Evolutionary conservation across 108 stramenopile genomes (phyloP).

Genomic region (Chaetoceros tenuissimus): DNA sequence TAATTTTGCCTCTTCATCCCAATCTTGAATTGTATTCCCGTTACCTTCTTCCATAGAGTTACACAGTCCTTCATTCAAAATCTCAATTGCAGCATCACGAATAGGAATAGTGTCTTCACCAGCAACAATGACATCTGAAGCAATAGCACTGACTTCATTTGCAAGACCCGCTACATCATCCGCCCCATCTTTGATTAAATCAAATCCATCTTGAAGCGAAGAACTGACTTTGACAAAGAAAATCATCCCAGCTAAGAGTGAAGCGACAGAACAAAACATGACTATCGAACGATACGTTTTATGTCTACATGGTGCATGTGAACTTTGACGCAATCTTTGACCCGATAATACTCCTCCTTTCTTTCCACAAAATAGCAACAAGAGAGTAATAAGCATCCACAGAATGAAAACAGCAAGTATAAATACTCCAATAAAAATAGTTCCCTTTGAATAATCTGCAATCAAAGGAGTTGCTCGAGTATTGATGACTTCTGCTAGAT

Average conservation of each 20-base stretch:
- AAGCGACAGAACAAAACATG: not conserved
- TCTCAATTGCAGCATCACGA: not conserved
- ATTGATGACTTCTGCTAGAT: not conserved
- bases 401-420: constrained; percentile 17
- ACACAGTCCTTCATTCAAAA: not conserved
- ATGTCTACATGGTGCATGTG: not conserved
- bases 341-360: constrained; percentile 31
- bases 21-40: not conserved
- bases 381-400: constrained; percentile 18
- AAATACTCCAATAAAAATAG: constrained; percentile 21
- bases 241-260: not conserved
- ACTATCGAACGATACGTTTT: not conserved
- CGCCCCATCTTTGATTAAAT: not conserved
- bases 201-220: not conserved
- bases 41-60: not conserved
- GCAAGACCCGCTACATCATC: not conserved
- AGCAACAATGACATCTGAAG: not conserved
- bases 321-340: not conserved
- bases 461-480: constrained; percentile 2
- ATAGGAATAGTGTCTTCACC: not conserved
- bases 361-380: constrained; percentile 29
- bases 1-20: not conserved
- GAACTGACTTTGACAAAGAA: not conserved
- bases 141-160: not conserved
- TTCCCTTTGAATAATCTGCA: constrained; percentile 17